Conservation (phyloP, 805 yeast species). For the Kodamaea neixiangensis region DNA sequence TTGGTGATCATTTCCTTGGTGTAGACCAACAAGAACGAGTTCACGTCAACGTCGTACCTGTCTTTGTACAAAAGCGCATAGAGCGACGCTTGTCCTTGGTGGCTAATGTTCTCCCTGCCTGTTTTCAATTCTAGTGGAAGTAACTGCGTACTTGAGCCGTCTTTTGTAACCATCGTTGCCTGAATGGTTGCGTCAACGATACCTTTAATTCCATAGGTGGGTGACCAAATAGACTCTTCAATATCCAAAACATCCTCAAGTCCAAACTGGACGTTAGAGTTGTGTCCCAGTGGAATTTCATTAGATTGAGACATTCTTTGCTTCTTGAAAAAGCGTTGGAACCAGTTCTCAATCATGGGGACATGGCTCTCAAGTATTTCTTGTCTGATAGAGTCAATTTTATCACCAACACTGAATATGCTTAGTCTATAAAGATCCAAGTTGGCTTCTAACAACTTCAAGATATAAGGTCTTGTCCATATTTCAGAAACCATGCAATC, state of each 20-base stretch:
- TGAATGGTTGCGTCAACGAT: conserved; percentile 85
- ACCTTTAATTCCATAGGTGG: conserved; percentile 86
- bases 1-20: conserved; percentile 60
- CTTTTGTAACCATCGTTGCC: conserved; percentile 1
- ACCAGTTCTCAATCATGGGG: conserved; percentile 56
- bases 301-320: conserved; percentile 1
- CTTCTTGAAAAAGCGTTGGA: conserved; percentile 42
- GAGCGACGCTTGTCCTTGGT: conserved; percentile 83
- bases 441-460: conserved; percentile 37
- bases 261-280: conserved; percentile 9
- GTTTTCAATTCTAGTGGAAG: conserved; percentile 91
- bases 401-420: conserved; percentile 58
- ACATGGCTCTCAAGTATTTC: conserved; percentile 48
- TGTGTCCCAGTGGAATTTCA: conserved; percentile 11
- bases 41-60: conserved; percentile 68
- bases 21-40: conserved; percentile 70
- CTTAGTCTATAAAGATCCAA: conserved; percentile 47
- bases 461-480: conserved; percentile 42
- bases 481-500: conserved; percentile 44
- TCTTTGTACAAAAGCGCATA: conserved; percentile 81
- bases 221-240: conserved; percentile 93
- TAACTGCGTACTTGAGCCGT: conserved; percentile 44
- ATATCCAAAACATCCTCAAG: conserved; percentile 72
- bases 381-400: conserved; percentile 42
- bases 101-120: conserved; percentile 65